Evolutionary conservation across 2,329 filamentous ascomycete species (phyloP).

Genomic region (Colletotrichum spaethianum): DNA sequence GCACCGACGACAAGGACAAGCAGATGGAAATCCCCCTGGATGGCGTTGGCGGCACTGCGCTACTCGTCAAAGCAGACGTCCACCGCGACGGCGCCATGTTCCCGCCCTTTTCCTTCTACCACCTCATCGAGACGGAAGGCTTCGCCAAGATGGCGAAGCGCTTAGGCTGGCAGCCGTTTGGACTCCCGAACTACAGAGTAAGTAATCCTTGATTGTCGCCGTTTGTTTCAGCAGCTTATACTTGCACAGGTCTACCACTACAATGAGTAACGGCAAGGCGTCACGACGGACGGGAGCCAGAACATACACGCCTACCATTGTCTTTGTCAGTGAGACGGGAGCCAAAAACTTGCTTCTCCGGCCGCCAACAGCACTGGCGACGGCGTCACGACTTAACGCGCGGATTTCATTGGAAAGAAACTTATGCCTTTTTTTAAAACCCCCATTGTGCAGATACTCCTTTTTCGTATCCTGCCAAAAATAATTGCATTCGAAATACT

Average conservation of each 20-base stretch:
- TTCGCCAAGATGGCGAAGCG: slow-evolving; percentile 97
- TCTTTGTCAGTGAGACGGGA: not conserved
- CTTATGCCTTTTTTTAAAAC: slow-evolving; percentile 17
- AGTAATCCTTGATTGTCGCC: slow-evolving; percentile 48
- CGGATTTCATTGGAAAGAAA: slow-evolving; percentile 31
- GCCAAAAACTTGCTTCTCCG: not conserved
- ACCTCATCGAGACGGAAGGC: slow-evolving; percentile 97
- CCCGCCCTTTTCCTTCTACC: slow-evolving; percentile 94
- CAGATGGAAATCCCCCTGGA: slow-evolving; percentile 82
- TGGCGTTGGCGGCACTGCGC: slow-evolving; percentile 91
- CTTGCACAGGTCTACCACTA: slow-evolving; percentile 83
- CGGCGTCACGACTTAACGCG: slow-evolving; percentile 37
- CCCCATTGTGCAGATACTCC: slow-evolving; percentile 32
- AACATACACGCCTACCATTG: slow-evolving; percentile 8
- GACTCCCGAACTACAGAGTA: slow-evolving; percentile 98
- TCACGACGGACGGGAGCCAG: slow-evolving; percentile 4
- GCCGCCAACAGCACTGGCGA: slow-evolving; percentile 13
- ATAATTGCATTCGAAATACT: slow-evolving; percentile 31
- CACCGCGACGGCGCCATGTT: slow-evolving; percentile 99
- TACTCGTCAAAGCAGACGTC: slow-evolving; percentile 96
- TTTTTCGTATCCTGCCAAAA: slow-evolving; percentile 35
- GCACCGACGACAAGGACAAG: slow-evolving; percentile 68
- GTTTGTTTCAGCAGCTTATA: slow-evolving; percentile 25
- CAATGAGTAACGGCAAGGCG: slow-evolving; percentile 75
- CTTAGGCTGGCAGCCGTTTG: slow-evolving; percentile 86